Base-by-base conservation (phyloP, 306 rosid genomes). In the Castanea crenata region DNA sequence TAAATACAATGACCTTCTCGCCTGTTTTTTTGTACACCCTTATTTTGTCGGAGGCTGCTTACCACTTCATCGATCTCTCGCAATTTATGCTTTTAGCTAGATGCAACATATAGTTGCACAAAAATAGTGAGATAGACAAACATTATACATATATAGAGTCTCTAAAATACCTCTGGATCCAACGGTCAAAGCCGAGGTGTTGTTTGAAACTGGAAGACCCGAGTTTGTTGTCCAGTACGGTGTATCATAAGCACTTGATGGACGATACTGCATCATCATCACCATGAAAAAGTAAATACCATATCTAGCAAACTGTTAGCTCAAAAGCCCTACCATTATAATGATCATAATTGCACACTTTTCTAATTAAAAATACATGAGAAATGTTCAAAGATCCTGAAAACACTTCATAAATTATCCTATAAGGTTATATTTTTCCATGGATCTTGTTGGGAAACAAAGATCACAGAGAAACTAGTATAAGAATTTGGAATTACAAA, bases 161-260 rank as follows among this genome's bases (percentile, higher is more conserved):
- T 18, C 68, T 34, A 32, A 69, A 41, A 21, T 76, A 93, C 98
- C 99, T 85, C 99, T 85, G 27, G 82, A 13, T 78, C 97, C 97
- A 55, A 90, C 83, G 3, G 99, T 90, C 65, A 94, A 56, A 12
- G 92, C 80, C 8, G 89, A 81, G 71, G 91, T 87, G 73, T 94
- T 91, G 91, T 94, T 94, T 85, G 86, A 94, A 27, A 92, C 83
- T 0, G 99, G 99, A 75, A 93, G 97, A 79, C 97, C 99, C 1
- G 93, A 71, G 76, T 94, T 92, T 0, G 99, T 94, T 6, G 99
- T 92, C 92, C 91, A 92, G 85, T 82, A 92, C 2, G 92, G 94
- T 3, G 98, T 80, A 68, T 95, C 76, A 88, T 41, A 85, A 46
- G 92, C 91, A 76, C 98, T 95, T 19, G 99, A 92, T 4, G 99